Conservation (phyloP, 108 stramenopile species). For the Schizochytrium sp. region DNA sequence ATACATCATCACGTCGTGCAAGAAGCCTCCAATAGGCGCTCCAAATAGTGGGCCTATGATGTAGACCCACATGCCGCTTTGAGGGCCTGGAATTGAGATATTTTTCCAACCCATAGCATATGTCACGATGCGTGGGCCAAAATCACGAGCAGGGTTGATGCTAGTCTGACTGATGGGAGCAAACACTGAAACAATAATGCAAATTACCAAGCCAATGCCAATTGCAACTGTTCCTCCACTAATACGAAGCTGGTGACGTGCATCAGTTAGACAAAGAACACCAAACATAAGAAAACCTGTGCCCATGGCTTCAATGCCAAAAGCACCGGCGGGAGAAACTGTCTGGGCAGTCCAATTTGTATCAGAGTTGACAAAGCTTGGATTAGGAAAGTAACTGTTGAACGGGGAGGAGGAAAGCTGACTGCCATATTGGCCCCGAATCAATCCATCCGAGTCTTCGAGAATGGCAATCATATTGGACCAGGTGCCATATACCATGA, state of each 20-base stretch:
- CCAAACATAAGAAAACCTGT: slow-evolving; percentile 75
- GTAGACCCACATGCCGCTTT: slow-evolving; percentile 59
- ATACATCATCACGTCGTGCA: slow-evolving; percentile 1
- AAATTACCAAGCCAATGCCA: not conserved
- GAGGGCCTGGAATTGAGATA: slow-evolving; percentile 23
- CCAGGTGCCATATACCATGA: slow-evolving; percentile 71
- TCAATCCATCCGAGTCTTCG: slow-evolving; percentile 69
- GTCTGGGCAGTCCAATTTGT: not conserved
- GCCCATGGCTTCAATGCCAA: slow-evolving; percentile 11
- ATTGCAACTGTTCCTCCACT: slow-evolving; percentile 67
- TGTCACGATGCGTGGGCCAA: slow-evolving; percentile 57
- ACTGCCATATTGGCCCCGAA: not conserved
- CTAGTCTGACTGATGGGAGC: slow-evolving; percentile 45
- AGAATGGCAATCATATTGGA: slow-evolving; percentile 66
- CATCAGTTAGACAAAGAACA: slow-evolving; percentile 76
- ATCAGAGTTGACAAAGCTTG: not conserved
- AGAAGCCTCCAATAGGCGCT: not conserved
- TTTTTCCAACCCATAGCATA: slow-evolving; percentile 23
- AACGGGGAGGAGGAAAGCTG: not conserved
- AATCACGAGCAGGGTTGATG: slow-evolving; percentile 56
- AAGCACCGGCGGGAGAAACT: slow-evolving; percentile 65
- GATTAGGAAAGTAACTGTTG: not conserved
- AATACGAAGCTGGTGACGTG: slow-evolving; percentile 70
- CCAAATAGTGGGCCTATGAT: slow-evolving; percentile 51
- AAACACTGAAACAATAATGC: not conserved